Conservation (phyloP, 2,329 filamentous ascomycete genomes). For the Nigrospora oryzae region DNA sequence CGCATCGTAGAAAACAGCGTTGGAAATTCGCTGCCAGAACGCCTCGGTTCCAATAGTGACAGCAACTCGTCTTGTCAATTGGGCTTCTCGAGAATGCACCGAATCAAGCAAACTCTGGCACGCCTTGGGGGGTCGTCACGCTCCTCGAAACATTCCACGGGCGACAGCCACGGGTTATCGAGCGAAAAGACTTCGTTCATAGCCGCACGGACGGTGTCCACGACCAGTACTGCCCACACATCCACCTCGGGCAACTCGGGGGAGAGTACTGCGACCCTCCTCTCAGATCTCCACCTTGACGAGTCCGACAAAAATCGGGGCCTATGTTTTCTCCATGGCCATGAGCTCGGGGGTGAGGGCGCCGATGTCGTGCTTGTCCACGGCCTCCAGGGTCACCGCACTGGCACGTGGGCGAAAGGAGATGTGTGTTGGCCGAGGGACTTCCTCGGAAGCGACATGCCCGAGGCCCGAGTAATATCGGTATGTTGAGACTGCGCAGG, state of each 20-base stretch:
- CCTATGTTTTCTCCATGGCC: not conserved
- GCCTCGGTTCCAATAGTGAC: no score
- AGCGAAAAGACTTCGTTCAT: no score
- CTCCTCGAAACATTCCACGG: no score
- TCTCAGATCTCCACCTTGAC: not conserved
- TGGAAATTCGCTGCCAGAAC: no score
- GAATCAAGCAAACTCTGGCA: not conserved
- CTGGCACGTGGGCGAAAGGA: conserved; percentile 1
- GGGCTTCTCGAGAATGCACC: not conserved
- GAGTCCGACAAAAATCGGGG: not conserved
- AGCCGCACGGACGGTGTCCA: not conserved
- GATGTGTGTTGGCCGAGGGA: conserved; percentile 4
- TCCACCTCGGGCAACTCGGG: not conserved
- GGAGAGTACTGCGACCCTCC: not conserved
- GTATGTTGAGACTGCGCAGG: not conserved
- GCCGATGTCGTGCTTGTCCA: conserved; percentile 4
- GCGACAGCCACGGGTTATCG: no score
- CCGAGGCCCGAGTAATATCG: not conserved
- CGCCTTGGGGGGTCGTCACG: not conserved
- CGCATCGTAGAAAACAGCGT: no score
- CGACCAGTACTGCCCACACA: not conserved
- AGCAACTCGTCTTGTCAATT: not conserved
- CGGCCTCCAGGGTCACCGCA: not conserved
- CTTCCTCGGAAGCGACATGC: conserved; percentile 1
- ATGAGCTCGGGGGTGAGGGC: not conserved